Conservation (phyloP, 164 flowering plant species). For the Kingdonia uniflora region DNA sequence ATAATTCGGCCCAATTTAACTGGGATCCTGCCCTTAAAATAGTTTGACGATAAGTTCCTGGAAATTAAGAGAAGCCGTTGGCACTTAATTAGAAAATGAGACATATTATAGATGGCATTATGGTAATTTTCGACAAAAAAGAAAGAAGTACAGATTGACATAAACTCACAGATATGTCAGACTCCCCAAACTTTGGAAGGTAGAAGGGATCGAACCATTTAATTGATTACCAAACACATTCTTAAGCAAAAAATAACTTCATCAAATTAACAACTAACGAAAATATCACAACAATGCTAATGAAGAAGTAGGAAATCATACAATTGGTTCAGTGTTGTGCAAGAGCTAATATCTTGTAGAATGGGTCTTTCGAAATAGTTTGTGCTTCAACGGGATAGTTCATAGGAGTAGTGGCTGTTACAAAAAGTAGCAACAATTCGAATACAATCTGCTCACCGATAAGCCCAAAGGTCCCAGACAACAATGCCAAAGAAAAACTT, state of each 20-base stretch:
- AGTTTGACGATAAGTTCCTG: conserved; percentile 78
- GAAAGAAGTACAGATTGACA: background rate
- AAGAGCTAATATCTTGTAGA: conserved; percentile 37
- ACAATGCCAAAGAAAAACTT: too few species aligned
- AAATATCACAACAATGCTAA: too few species aligned
- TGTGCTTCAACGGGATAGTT: too few species aligned
- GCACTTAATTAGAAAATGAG: too few species aligned
- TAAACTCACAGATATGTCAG: conserved; percentile 70
- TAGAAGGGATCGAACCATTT: conserved; percentile 69
- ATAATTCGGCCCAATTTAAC: conserved; percentile 63
- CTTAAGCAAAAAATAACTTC: conserved; percentile 9
- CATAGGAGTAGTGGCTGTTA: too few species aligned
- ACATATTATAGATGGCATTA: too few species aligned
- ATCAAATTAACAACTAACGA: too few species aligned
- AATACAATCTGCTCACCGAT: too few species aligned
- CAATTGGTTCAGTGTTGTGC: conserved; percentile 82
- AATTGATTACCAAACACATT: conserved; percentile 80
- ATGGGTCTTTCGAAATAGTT: conserved; percentile 75
- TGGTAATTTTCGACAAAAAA: too few species aligned
- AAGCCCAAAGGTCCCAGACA: too few species aligned
- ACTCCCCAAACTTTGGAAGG: conserved; percentile 58
- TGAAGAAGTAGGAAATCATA: conserved; percentile 20
- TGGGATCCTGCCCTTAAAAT: conserved; percentile 66
- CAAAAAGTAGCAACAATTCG: too few species aligned
- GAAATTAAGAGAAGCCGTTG: background rate